These are phyloP conservation scores for Pyrrhoderma lamaoense DNA, from an alignment of 1,284 basidiomycete species.

Conservation along the genomic window DNA sequence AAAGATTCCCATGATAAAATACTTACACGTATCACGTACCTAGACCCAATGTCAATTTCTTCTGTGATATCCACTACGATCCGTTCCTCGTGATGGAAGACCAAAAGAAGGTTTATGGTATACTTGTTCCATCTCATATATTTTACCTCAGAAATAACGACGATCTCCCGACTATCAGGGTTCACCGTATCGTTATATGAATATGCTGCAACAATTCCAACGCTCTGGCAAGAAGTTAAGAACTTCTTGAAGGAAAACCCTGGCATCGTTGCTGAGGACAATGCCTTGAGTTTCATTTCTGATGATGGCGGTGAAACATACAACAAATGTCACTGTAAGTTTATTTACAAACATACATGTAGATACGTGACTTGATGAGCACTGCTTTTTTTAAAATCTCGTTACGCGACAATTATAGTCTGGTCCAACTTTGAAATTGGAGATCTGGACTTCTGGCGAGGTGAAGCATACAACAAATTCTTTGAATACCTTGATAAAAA, in stretches of 20 bases:
- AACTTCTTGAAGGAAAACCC: conserved; percentile 77
- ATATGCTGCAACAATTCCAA: conserved; percentile 79
- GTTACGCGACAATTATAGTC: conserved; percentile 52
- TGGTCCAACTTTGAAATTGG: conserved; percentile 93
- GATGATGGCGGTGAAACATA: conserved; percentile 75
- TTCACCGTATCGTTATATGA: conserved; percentile 85
- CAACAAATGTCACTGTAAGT: conserved; percentile 83
- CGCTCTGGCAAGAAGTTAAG: conserved; percentile 75
- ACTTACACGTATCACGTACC: conserved; percentile 1
- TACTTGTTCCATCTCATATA: conserved; percentile 17
- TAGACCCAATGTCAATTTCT: conserved; percentile 77
- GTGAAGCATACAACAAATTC: conserved; percentile 76
- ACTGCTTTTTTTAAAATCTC: not conserved
- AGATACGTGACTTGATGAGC: not conserved
- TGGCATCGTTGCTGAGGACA: conserved; percentile 58
- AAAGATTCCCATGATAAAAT: not conserved
- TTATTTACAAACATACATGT: too few species aligned
- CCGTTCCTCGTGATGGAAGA: conserved; percentile 90
- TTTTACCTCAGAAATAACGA: not conserved
- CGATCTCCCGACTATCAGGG: conserved; percentile 30
- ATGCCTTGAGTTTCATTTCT: conserved; percentile 76
- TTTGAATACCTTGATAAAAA: conserved; percentile 78
- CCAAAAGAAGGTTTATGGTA: conserved; percentile 78
- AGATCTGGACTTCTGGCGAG: conserved; percentile 76
- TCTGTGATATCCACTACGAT: conserved; percentile 83